phyloP scores from a whole-genome alignment of 257 asterid genomes.

The Vinca minor region DNA sequence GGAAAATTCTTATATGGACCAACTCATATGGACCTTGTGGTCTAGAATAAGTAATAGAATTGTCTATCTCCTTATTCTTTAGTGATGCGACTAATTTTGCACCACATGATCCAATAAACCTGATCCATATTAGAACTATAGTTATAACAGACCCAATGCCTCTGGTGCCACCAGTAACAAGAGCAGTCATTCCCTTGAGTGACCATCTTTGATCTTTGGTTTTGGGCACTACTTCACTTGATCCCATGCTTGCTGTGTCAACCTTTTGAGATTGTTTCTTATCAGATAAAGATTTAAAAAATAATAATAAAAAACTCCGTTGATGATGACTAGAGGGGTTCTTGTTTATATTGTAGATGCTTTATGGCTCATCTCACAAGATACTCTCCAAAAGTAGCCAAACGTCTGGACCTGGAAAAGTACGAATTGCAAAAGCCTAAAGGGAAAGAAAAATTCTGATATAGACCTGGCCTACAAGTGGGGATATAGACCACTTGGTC shows the following conservation, averaged over 20 bases:
- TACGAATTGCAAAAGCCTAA: no score
- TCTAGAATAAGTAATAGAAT: no score
- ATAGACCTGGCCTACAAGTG: no score
- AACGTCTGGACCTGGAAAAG: not conserved
- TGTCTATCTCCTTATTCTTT: no score
- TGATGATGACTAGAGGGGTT: no score
- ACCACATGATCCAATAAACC: no score
- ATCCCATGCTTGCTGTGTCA: not conserved
- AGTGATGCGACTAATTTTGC: no score
- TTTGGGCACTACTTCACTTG: constrained; percentile 1
- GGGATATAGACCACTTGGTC: no score
- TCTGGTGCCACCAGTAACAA: constrained; percentile 38
- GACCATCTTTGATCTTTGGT: constrained; percentile 40
- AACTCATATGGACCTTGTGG: no score
- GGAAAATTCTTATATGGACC: no score
- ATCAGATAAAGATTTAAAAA: not conserved
- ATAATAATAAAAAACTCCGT: not conserved
- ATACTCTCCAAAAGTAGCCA: not conserved
- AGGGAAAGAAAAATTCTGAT: no score
- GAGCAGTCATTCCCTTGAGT: constrained; percentile 29
- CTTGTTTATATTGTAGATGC: not conserved
- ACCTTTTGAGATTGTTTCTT: not conserved
- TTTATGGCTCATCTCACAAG: not conserved
- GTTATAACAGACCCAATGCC: constrained; percentile 40
- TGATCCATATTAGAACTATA: no score